Conservation (phyloP, 1,284 basidiomycete genomes). For the Hemileia vastatrix region DNA sequence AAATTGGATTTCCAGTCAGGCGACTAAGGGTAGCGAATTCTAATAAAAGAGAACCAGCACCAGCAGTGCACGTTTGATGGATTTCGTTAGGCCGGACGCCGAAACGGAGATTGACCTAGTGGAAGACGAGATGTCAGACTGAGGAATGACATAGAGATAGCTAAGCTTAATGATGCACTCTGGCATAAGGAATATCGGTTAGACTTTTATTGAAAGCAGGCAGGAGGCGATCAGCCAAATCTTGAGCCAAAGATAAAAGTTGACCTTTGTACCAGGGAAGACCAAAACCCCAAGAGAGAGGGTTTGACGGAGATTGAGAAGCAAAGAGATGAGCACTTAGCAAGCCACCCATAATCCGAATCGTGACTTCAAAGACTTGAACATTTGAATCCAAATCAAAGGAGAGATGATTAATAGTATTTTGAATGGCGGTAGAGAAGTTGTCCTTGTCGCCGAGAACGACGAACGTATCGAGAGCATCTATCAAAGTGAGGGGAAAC, state of each 20-base stretch:
- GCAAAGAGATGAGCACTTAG: constrained; percentile 26
- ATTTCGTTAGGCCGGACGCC: constrained; percentile 61
- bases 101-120: constrained; percentile 34
- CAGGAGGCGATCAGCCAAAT: constrained; percentile 69
- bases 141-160: neutral
- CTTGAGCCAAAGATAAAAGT: constrained; percentile 65
- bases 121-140: neutral
- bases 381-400: constrained; percentile 60
- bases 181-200: constrained; percentile 78
- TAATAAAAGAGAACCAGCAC: constrained; percentile 78
- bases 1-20: constrained; percentile 72
- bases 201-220: constrained; percentile 72
- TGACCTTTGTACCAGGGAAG: constrained; percentile 50
- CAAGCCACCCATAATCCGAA: constrained; percentile 71
- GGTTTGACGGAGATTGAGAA: constrained; percentile 4
- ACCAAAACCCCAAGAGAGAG: constrained; percentile 26
- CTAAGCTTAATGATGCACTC: constrained; percentile 50
- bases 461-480: constrained; percentile 69
- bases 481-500: constrained; percentile 69
- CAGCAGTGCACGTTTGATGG: constrained; percentile 69
- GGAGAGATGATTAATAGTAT: constrained; percentile 64
- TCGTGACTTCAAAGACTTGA: constrained; percentile 65
- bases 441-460: constrained; percentile 61
- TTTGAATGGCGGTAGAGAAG: constrained; percentile 64
- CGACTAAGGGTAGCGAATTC: constrained; percentile 86